Evolutionary conservation across 2,329 filamentous ascomycete species (phyloP).

Genomic region (Phaeosphaeria sp.): DNA sequence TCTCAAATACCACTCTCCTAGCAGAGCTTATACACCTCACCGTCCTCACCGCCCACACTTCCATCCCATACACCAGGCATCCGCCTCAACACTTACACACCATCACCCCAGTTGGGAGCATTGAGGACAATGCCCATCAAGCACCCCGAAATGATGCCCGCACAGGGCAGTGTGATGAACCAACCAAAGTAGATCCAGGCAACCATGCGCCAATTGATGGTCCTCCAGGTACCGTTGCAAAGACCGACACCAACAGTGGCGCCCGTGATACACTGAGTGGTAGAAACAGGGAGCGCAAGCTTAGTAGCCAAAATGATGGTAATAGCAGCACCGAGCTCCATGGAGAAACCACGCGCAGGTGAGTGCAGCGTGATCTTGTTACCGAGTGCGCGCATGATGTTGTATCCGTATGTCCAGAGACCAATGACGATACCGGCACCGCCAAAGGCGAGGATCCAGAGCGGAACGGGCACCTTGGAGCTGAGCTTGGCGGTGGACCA

Average conservation of each 20-base stretch:
- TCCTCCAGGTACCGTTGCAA: conserved; percentile 43
- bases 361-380: conserved; percentile 70
- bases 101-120: conserved; percentile 54
- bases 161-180: conserved; percentile 53
- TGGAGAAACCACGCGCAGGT: conserved; percentile 59
- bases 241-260: conserved; percentile 43
- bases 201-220: conserved; percentile 54
- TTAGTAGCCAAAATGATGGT: conserved; percentile 70
- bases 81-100: conserved; percentile 15
- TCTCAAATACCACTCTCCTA: neutral
- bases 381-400: conserved; percentile 69
- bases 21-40: neutral
- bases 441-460: conserved; percentile 64
- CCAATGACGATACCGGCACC: conserved; percentile 62
- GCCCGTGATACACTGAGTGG: conserved; percentile 62
- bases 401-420: conserved; percentile 68
- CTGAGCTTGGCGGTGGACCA: conserved; percentile 59
- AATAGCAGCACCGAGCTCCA: conserved; percentile 57
- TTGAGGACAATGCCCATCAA: conserved; percentile 69
- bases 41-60: neutral
- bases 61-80: neutral
- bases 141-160: conserved; percentile 60
- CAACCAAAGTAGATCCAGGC: conserved; percentile 53
- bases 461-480: conserved; percentile 60
- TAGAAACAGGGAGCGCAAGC: conserved; percentile 60